Evolutionary conservation across 371 early-diverging fungal genomes (phyloP).

Genomic region (Synchytrium microbalum): DNA sequence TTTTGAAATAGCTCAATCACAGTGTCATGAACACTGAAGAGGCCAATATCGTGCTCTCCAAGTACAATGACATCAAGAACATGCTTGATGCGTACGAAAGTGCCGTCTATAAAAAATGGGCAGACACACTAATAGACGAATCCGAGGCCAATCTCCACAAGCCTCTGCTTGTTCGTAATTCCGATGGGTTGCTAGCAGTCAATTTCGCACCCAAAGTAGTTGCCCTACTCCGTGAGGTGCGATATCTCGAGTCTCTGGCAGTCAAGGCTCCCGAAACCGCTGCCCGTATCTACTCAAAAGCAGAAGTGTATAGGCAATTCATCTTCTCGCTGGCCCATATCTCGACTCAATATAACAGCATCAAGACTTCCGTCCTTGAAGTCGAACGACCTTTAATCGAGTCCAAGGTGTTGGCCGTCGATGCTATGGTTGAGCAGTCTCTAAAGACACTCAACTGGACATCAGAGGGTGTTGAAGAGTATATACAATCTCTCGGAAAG

Average conservation of each 20-base stretch:
- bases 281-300: conserved; percentile 39
- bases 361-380: conserved; percentile 39
- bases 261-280: conserved; percentile 44
- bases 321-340: conserved; percentile 48
- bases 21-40: conserved; percentile 43
- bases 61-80: conserved; percentile 33
- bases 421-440: conserved; percentile 37
- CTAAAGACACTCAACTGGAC: conserved; percentile 42
- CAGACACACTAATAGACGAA: conserved; percentile 43
- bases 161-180: conserved; percentile 34
- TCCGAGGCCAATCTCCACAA: conserved; percentile 48
- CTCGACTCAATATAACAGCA: conserved; percentile 41
- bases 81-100: conserved; percentile 37
- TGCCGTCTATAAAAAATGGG: conserved; percentile 38
- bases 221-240: conserved; percentile 49
- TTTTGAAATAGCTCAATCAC: conserved; percentile 35
- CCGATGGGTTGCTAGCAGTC: conserved; percentile 33
- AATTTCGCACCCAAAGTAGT: conserved; percentile 59
- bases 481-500: conserved; percentile 31
- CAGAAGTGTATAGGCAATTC: conserved; percentile 44
- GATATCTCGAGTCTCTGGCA: conserved; percentile 41
- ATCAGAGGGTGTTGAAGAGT: conserved; percentile 32
- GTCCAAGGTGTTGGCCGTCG: conserved; percentile 36
- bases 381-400: conserved; percentile 52
- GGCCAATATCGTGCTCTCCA: conserved; percentile 33